Percentiles rank a stretch among this genome's conserved stretches.
Conservation (phyloP, 2,329 filamentous ascomycete species). For the Teratosphaeria pseudoeucalypti region DNA sequence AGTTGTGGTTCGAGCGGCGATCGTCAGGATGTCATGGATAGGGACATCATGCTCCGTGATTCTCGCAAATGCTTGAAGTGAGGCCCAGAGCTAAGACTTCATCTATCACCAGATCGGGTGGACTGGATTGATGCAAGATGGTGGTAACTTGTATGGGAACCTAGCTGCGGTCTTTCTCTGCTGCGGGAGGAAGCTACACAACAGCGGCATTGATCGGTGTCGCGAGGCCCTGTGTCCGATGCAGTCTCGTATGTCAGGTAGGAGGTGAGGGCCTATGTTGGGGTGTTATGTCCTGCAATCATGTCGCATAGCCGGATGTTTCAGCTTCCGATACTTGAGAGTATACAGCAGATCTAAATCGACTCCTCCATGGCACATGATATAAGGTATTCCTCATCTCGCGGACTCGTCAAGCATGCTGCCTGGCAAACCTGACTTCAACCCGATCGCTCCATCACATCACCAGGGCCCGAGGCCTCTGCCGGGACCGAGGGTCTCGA, state of each 20-base stretch:
- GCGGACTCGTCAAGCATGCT: no score
- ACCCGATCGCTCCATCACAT: no score
- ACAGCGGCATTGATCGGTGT: not conserved
- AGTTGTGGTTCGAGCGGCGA: not conserved
- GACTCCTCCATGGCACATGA: not conserved
- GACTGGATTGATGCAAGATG: no score
- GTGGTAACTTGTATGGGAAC: not conserved
- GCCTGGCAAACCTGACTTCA: no score
- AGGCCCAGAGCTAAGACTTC: no score
- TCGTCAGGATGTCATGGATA: not conserved
- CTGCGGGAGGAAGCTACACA: not conserved
- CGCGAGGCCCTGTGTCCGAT: no score
- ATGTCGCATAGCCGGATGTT: not conserved
- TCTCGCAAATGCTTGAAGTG: no score
- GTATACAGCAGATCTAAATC: not conserved
- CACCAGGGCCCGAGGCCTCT: no score
- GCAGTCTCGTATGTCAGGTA: not conserved
- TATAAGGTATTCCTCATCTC: no score
- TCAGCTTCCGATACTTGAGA: not conserved
- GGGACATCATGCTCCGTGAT: no score
- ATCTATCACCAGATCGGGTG: no score
- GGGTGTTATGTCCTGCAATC: not conserved
- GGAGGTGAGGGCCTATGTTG: not conserved
- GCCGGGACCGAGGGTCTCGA: no score
- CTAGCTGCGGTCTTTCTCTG: not conserved